Base-by-base conservation (phyloP, 2,329 filamentous ascomycete genomes). In the Penicillium sp. region DNA sequence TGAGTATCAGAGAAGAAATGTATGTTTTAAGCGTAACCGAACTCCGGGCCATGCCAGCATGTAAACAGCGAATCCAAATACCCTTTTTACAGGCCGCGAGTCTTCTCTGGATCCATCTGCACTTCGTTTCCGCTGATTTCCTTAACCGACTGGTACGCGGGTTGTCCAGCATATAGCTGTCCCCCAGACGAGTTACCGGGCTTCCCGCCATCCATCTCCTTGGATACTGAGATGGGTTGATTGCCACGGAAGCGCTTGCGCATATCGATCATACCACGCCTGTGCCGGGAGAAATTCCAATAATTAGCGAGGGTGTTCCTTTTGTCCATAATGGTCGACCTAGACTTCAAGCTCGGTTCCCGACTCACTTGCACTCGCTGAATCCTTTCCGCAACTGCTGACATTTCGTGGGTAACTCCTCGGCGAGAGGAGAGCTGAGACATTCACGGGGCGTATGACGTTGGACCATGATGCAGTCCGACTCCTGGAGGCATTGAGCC, bases 201-300 rank as follows among this genome's bases (percentile, higher is more conserved):
- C 47, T 73, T 71, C 12, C 79, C 78, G 27, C 79, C 79, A 65
- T 90, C 87, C 56, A 84, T 75, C 64, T 88, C 82, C 71, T 86
- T 82, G 67, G 86, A 81, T 64, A 89, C 85, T 25, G 86, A 82
- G 64, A 96, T 87, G 54, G 94, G 92, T 74, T 91, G 86, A 80
- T 97, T 97, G 58, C 94, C 94, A 56, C 94, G 86, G 78, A 99
- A 97, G 35, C 94, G 89, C 80, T 97, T 97, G 75, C 94, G 90
- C 94, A 99, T 99, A 75, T 99, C 94, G 67, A 97, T 89, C 86
- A 96, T 86, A 64, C 94, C 94, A 64, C 93, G 89, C 72, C 76
- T 78, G 21, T 23, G 4, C 4, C 29, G n/a, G 43, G 23, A 31
- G 7, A 47, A 13, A 25, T 1, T 19, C 4, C 29, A 33, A 33